A percentile compares a stretch with the other conserved stretches of the same genome.
phyloP scores from a whole-genome alignment of 2,329 filamentous ascomycete species.

The Phialophora macrospora region DNA sequence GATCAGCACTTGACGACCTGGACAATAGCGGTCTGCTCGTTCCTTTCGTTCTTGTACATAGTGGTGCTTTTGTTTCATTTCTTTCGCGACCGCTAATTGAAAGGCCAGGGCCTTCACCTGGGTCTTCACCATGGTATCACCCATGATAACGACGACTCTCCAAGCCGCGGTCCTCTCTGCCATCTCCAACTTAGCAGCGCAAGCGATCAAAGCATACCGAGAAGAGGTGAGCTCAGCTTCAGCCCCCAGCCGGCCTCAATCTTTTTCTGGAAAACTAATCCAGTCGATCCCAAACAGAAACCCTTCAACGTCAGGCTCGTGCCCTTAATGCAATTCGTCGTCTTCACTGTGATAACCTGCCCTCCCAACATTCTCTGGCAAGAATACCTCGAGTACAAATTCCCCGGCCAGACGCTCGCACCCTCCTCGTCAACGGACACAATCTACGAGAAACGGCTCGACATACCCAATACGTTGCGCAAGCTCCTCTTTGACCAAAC shows the following conservation, averaged over 20 bases:
- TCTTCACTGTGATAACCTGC: constrained; percentile 73
- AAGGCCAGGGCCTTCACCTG: not conserved
- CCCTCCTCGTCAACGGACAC: constrained; percentile 12
- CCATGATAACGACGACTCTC: constrained; percentile 63
- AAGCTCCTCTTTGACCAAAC: constrained; percentile 66
- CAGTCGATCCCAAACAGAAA: constrained; percentile 15
- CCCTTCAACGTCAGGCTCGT: constrained; percentile 67
- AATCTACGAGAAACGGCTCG: constrained; percentile 40
- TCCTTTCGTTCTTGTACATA: not conserved
- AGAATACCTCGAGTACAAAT: constrained; percentile 72
- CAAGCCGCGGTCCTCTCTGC: constrained; percentile 70
- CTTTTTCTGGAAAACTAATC: not conserved
- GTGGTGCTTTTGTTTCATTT: not conserved
- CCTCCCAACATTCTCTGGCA: constrained; percentile 91
- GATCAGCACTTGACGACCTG: not conserved
- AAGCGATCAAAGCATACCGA: constrained; percentile 67
- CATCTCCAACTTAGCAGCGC: constrained; percentile 74
- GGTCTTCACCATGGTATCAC: constrained; percentile 33
- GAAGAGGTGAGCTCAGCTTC: constrained; percentile 21
- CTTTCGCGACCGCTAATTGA: not conserved
- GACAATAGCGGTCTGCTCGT: not conserved
- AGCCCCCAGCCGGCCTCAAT: not conserved
- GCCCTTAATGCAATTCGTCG: constrained; percentile 75
- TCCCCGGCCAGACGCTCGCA: constrained; percentile 60
- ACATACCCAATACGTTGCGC: constrained; percentile 57